Percentiles rank a stretch among this genome's conserved stretches.
These are phyloP conservation scores for Rhododendron kiyosumense DNA, from an alignment of 148 eudicot genomes.

Conservation along the genomic window DNA sequence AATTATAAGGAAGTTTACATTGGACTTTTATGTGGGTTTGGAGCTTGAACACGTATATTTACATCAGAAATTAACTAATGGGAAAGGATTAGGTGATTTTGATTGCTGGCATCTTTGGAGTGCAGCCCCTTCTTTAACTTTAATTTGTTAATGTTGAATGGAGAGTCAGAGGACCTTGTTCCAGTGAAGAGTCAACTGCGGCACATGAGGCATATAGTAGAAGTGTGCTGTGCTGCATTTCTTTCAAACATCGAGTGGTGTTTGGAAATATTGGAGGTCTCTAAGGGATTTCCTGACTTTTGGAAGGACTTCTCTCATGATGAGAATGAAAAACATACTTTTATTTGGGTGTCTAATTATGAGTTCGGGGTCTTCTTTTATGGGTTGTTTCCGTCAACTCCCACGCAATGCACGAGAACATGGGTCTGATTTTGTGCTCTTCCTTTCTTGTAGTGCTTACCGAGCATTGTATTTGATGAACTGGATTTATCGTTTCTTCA, in stretches of 20 bases:
- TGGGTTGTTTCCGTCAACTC: background rate
- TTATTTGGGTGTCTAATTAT: background rate
- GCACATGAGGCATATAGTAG: background rate
- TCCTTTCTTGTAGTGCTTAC: slow-evolving; percentile 33
- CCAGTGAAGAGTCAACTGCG: background rate
- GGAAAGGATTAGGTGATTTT: background rate
- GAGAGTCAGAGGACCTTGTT: background rate
- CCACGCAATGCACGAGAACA: background rate
- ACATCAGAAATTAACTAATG: background rate
- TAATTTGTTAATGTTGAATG: background rate
- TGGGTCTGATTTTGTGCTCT: background rate
- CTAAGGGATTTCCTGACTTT: background rate
- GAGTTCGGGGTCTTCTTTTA: background rate
- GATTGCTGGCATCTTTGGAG: background rate
- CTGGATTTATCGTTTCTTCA: slow-evolving; percentile 43
- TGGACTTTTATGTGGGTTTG: background rate
- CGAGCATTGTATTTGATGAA: slow-evolving; percentile 48
- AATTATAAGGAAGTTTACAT: background rate
- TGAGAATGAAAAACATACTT: background rate
- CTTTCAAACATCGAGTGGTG: background rate
- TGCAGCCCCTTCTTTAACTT: background rate
- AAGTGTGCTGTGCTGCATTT: background rate
- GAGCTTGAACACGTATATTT: background rate
- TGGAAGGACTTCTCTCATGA: background rate
- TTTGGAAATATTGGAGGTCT: background rate